Percentiles rank a stretch among this genome's conserved stretches.
Conservation (phyloP, 345 rosid genomes). For the Physaria fendleri region DNA sequence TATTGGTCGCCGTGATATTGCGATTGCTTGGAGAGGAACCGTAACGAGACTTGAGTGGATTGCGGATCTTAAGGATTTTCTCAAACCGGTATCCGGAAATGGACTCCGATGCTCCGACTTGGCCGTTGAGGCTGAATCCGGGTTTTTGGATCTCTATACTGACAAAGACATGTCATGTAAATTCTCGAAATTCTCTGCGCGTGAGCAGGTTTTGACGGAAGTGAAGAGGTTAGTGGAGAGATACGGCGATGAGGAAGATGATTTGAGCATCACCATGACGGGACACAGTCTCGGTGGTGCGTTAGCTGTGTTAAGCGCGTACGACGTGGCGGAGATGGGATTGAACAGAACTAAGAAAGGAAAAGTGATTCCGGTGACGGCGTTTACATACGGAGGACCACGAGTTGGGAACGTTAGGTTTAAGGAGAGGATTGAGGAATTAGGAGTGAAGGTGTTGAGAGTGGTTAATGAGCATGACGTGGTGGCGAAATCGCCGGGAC, state of each 20-base stretch:
- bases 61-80: slow-evolving; percentile 55
- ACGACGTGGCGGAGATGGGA: slow-evolving; percentile 57
- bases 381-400: slow-evolving; percentile 52
- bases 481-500: slow-evolving; percentile 59
- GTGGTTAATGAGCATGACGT: slow-evolving; percentile 54
- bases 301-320: slow-evolving; percentile 59
- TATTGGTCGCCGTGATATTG: slow-evolving; percentile 58
- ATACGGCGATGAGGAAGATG: slow-evolving; percentile 39
- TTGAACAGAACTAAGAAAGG: slow-evolving; percentile 29
- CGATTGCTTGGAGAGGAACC: slow-evolving; percentile 62
- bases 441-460: slow-evolving; percentile 63
- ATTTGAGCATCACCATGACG: slow-evolving; percentile 53
- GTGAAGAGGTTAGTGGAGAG: slow-evolving; percentile 39
- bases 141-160: slow-evolving; percentile 64
- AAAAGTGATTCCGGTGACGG: slow-evolving; percentile 42
- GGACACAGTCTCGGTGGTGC: slow-evolving; percentile 80
- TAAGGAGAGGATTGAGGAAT: slow-evolving; percentile 42
- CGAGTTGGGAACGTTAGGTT: slow-evolving; percentile 56
- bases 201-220: slow-evolving; percentile 54
- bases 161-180: slow-evolving; percentile 46
- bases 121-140: slow-evolving; percentile 56
- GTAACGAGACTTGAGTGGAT: slow-evolving; percentile 67
- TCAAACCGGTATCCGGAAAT: slow-evolving; percentile 38
- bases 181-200: slow-evolving; percentile 53
- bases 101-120: slow-evolving; percentile 53